Conservation (phyloP, 345 rosid species). For the Brassica juncea region DNA sequence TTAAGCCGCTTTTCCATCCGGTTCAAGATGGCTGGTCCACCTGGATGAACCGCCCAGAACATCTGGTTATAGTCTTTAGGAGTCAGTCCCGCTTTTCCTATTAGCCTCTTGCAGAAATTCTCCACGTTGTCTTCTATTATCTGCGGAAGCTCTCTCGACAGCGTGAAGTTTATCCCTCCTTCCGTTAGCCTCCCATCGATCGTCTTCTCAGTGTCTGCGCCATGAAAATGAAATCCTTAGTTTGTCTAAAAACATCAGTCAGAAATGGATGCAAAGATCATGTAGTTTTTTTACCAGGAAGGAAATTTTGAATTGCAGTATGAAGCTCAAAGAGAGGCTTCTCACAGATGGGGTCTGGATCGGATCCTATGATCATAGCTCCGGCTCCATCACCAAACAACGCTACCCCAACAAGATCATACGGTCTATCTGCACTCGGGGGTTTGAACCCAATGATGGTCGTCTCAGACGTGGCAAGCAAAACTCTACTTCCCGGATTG, state of each 20-base stretch:
- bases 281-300: too few species aligned
- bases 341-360: too few species aligned
- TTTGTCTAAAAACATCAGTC: too few species aligned
- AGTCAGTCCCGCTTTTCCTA: constrained; percentile 49
- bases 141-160: constrained; percentile 85
- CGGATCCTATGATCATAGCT: constrained; percentile 32
- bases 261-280: too few species aligned
- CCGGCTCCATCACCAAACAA: constrained; percentile 95
- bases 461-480: constrained; percentile 89
- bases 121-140: constrained; percentile 85
- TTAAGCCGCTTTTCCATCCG: constrained; percentile 76
- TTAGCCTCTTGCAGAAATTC: constrained; percentile 66
- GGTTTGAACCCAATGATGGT: constrained; percentile 94
- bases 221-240: too few species aligned
- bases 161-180: background rate
- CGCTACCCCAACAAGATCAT: constrained; percentile 95
- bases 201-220: too few species aligned
- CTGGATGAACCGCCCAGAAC: constrained; percentile 99
- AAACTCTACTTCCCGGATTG: constrained; percentile 83
- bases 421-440: constrained; percentile 78
- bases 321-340: too few species aligned
- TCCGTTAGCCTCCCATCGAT: too few species aligned
- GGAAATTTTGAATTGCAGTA: too few species aligned
- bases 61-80: constrained; percentile 64
- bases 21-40: constrained; percentile 95